These are phyloP conservation scores for Artomyces pyxidatus DNA, from an alignment of 768 basidiomycete species.

Conservation along the genomic window DNA sequence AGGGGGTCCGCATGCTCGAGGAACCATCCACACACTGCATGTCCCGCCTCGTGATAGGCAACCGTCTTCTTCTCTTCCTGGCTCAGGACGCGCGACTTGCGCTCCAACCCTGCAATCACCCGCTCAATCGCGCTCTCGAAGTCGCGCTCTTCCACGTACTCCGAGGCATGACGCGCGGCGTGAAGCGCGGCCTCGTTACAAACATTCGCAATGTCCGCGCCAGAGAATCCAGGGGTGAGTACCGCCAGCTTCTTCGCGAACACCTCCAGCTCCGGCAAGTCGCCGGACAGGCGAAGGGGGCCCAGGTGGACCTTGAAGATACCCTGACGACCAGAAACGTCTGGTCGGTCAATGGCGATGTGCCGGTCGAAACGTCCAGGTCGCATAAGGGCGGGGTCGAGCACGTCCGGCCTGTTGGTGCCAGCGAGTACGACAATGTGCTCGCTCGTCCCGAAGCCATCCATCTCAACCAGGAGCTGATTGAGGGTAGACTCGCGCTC, in stretches of 20 bases:
- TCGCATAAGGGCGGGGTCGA: slow-evolving; percentile 91
- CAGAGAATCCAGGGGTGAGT: slow-evolving; percentile 96
- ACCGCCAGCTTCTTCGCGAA: slow-evolving; percentile 93
- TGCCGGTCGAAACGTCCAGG: slow-evolving; percentile 98
- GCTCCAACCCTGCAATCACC: slow-evolving; percentile 93
- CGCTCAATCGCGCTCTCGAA: slow-evolving; percentile 98
- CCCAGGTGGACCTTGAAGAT: slow-evolving; percentile 90
- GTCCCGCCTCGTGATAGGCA: slow-evolving; percentile 98
- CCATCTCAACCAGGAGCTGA: slow-evolving; percentile 98
- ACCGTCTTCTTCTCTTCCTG: slow-evolving; percentile 97
- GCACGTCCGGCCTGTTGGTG: slow-evolving; percentile 94
- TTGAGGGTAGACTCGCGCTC: slow-evolving; percentile 97
- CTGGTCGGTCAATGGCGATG: slow-evolving; percentile 90
- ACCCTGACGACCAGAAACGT: slow-evolving; percentile 87
- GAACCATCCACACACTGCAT: slow-evolving; percentile 98
- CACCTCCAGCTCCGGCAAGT: slow-evolving; percentile 39
- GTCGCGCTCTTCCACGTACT: slow-evolving; percentile 72
- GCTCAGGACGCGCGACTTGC: slow-evolving; percentile 89
- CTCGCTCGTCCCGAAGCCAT: slow-evolving; percentile 96
- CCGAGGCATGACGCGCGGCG: slow-evolving; percentile 79
- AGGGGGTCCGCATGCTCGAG: slow-evolving; percentile 95
- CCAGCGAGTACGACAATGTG: slow-evolving; percentile 95
- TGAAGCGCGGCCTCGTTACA: slow-evolving; percentile 97
- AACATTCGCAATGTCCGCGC: slow-evolving; percentile 98
- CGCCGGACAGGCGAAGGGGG: slow-evolving; percentile 63